phyloP scores from a whole-genome alignment of 768 basidiomycete species.

The Lactarius sp. region DNA sequence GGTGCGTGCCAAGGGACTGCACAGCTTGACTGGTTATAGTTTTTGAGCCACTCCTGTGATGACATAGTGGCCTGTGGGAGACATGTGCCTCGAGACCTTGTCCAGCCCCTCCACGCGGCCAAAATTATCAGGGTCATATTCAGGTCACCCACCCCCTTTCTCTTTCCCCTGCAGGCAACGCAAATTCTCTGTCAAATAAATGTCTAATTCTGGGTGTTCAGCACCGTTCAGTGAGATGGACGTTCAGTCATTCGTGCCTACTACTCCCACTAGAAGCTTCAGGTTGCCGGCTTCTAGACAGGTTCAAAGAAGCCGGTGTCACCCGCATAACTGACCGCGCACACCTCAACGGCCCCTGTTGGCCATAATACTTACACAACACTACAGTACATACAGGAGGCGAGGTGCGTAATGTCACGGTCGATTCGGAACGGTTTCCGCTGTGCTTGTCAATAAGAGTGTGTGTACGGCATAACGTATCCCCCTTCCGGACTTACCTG shows the following conservation, averaged over 20 bases:
- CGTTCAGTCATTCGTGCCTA: not conserved
- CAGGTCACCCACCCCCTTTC: not conserved
- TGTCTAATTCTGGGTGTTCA: not conserved
- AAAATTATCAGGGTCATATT: conserved; percentile 5
- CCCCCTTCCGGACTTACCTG: conserved; percentile 3
- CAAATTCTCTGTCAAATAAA: conserved; percentile 7
- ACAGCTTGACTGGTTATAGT: conserved; percentile 6
- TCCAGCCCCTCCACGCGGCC: conserved; percentile 19
- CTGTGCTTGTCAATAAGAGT: not conserved
- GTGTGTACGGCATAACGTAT: conserved; percentile 17
- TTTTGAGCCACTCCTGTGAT: not conserved
- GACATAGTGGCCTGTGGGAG: conserved; percentile 18
- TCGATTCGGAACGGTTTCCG: not conserved
- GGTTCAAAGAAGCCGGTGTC: not conserved
- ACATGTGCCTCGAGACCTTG: conserved; percentile 12
- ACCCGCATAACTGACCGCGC: not conserved
- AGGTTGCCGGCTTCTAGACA: not conserved
- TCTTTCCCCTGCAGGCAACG: too few species aligned
- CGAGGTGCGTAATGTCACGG: conserved; percentile 9
- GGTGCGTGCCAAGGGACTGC: conserved; percentile 1
- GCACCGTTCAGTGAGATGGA: not conserved
- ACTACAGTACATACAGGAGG: not conserved
- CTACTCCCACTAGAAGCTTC: not conserved
- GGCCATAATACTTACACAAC: not conserved
- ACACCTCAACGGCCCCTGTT: conserved; percentile 8